A percentile compares a stretch with the other conserved stretches of the same genome.
Conservation (phyloP, 306 rosid species). For the Amphicarpaea edgeworthii region DNA sequence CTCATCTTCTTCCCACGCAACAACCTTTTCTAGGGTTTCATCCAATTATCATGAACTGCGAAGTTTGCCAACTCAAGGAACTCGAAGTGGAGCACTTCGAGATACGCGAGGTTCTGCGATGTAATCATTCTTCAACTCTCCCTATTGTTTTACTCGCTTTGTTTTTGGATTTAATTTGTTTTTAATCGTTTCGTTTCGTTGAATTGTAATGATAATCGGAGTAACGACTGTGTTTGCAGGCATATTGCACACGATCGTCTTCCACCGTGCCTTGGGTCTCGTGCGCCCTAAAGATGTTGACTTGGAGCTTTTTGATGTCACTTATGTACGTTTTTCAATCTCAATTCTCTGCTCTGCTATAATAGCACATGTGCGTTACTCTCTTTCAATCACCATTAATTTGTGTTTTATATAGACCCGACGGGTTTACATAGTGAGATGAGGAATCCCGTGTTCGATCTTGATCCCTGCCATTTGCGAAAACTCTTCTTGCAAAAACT, state of each 20-base stretch:
- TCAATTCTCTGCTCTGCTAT: conserved; percentile 6
- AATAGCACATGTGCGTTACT: background rate
- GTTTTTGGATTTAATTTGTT: background rate
- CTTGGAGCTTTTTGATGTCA: conserved; percentile 90
- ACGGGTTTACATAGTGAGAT: too few relatives aligned
- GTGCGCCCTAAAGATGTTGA: conserved; percentile 93
- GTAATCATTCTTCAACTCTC: conserved; percentile 54
- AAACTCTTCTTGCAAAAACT: too few relatives aligned
- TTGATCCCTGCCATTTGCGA: too few relatives aligned
- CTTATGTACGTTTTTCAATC: conserved; percentile 73
- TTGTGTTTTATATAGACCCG: too few relatives aligned
- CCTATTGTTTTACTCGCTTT: background rate
- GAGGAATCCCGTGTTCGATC: too few relatives aligned
- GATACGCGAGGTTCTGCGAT: conserved; percentile 93
- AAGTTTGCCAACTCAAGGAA: conserved; percentile 95
- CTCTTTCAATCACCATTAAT: too few relatives aligned
- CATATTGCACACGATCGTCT: conserved; percentile 86
- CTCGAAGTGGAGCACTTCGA: conserved; percentile 91
- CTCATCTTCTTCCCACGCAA: conserved; percentile 17
- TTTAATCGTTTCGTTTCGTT: background rate
- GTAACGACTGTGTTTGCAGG: conserved; percentile 64
- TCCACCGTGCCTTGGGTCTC: conserved; percentile 98
- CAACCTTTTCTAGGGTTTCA: conserved; percentile 45
- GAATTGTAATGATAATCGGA: background rate
- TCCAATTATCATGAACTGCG: conserved; percentile 82